Percentiles rank a stretch among this genome's conserved stretches.
phyloP scores from a whole-genome alignment of 768 basidiomycete species.

The Mycena filopes region DNA sequence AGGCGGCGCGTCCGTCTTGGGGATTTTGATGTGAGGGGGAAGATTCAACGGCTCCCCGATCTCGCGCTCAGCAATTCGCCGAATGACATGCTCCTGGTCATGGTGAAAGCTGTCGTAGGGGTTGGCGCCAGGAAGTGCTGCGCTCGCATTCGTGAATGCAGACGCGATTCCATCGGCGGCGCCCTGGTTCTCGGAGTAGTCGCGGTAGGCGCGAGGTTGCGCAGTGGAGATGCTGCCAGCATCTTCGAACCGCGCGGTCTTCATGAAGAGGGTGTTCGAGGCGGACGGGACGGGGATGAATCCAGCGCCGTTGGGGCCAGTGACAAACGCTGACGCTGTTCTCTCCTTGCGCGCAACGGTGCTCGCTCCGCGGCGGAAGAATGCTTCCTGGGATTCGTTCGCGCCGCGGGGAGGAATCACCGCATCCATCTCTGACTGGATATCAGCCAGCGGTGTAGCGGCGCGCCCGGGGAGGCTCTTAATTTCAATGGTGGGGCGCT shows the following conservation, averaged over 20 bases:
- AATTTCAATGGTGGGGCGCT: too few relatives aligned
- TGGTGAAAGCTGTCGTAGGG: neutral
- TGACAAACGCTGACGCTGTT: neutral
- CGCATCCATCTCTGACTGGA: neutral
- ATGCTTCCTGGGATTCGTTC: neutral
- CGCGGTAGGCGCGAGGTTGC: too few relatives aligned
- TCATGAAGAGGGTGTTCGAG: neutral
- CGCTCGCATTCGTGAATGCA: too few relatives aligned
- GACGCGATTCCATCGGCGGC: too few relatives aligned
- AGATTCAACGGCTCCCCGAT: neutral
- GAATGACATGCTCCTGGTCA: neutral
- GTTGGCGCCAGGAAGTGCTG: too few relatives aligned
- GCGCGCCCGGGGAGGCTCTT: too few relatives aligned
- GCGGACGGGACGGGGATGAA: neutral
- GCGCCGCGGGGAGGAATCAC: neutral
- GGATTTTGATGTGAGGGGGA: neutral
- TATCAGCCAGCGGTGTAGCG: neutral
- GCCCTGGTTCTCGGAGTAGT: neutral
- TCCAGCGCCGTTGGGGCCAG: too few relatives aligned
- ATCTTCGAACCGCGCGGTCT: neutral
- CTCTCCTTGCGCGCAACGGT: neutral
- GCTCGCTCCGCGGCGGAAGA: neutral
- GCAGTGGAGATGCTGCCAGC: neutral
- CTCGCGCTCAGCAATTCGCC: neutral
- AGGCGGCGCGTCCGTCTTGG: neutral